A percentile compares a stretch with the other conserved stretches of the same genome.
Conservation (phyloP, 192 early-diverging fungal genomes). For the Chytriomyces hyalinus region DNA sequence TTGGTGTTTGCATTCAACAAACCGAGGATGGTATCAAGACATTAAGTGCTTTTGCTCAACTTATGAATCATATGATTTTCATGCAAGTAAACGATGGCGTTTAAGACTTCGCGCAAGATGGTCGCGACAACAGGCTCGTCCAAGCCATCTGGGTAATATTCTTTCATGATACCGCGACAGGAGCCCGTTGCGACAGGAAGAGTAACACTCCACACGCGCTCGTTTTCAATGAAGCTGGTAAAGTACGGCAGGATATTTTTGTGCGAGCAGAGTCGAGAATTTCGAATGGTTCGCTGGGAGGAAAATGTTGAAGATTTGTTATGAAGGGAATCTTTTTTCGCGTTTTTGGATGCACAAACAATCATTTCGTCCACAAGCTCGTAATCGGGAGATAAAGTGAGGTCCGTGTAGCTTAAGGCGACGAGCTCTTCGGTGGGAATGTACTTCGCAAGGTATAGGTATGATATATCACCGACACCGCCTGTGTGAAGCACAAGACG, state of each 20-base stretch:
- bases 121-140: slow-evolving; percentile 55
- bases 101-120: slow-evolving; percentile 58
- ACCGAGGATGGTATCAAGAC: not conserved
- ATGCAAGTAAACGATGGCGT: slow-evolving; percentile 62
- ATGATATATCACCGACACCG: slow-evolving; percentile 68
- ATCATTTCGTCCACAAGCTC: slow-evolving; percentile 64
- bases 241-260: slow-evolving; percentile 61
- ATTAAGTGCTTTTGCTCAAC: slow-evolving; percentile 21
- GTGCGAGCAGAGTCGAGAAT: slow-evolving; percentile 54
- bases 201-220: slow-evolving; percentile 65
- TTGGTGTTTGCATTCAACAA: not conserved
- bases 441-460: slow-evolving; percentile 58
- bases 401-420: slow-evolving; percentile 63
- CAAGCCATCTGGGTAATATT: slow-evolving; percentile 58
- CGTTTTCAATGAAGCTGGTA: slow-evolving; percentile 58
- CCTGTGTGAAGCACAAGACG: slow-evolving; percentile 28
- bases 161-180: slow-evolving; percentile 52
- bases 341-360: slow-evolving; percentile 24
- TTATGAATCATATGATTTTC: slow-evolving; percentile 67
- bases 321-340: not conserved
- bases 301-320: slow-evolving; percentile 3
- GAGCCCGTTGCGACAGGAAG: slow-evolving; percentile 57
- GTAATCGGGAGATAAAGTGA: slow-evolving; percentile 59
- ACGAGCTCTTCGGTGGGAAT: slow-evolving; percentile 56
- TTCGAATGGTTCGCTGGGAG: slow-evolving; percentile 51